A percentile compares a stretch with the other conserved stretches of the same genome.
phyloP scores from a whole-genome alignment of 2,329 filamentous ascomycete genomes.

The Didymella sp. region DNA sequence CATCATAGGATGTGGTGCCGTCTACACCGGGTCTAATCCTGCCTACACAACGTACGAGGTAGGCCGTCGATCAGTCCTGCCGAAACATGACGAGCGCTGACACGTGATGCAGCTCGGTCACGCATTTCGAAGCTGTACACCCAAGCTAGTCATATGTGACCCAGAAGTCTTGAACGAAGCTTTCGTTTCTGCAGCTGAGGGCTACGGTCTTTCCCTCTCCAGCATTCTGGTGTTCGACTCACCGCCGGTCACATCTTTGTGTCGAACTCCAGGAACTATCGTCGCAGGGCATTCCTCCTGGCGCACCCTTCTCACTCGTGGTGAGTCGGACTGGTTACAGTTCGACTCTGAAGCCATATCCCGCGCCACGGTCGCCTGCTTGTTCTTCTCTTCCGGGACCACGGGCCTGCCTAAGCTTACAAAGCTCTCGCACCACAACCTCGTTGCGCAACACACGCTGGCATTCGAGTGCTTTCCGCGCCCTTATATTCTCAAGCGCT shows the following conservation, averaged over 20 bases:
- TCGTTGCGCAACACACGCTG: background rate
- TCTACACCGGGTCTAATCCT: slow-evolving; percentile 52
- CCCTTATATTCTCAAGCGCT: background rate
- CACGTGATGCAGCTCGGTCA: background rate
- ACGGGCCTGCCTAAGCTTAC: background rate
- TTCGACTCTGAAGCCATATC: background rate
- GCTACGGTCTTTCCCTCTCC: background rate
- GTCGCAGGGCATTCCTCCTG: background rate
- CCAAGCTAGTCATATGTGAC: background rate
- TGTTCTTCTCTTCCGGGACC: background rate
- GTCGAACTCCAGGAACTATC: background rate
- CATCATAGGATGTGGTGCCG: slow-evolving; percentile 43
- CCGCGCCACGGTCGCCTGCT: background rate
- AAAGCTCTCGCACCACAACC: background rate
- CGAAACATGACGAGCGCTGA: background rate
- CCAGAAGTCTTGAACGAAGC: background rate
- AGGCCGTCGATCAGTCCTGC: background rate
- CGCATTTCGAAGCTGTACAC: background rate
- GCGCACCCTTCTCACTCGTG: background rate
- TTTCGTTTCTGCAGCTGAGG: background rate
- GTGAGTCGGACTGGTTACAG: background rate
- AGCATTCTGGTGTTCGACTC: background rate
- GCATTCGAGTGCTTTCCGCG: background rate
- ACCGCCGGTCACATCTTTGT: background rate
- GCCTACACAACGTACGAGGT: slow-evolving; percentile 41